Evolutionary conservation across 345 rosid species (phyloP).

Genomic region (Eucalyptus dawsonii): DNA sequence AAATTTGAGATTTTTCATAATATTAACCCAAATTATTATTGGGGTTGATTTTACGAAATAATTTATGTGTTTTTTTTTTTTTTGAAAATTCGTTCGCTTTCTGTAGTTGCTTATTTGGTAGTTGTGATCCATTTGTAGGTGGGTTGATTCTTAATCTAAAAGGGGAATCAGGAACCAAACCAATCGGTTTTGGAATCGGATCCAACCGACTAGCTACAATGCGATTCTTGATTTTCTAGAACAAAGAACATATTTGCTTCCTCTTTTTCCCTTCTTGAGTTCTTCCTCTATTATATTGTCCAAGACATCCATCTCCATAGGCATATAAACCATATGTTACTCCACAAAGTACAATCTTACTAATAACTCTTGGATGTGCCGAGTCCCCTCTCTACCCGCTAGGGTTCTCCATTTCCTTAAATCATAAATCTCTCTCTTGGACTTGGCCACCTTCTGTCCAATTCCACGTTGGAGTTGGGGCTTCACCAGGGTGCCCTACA

Average conservation of each 20-base stretch:
- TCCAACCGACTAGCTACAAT: rapidly evolving
- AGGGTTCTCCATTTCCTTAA: not conserved
- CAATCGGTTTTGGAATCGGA: rapidly evolving
- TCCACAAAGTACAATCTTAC: not conserved
- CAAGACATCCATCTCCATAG: not conserved
- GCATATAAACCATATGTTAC: not conserved
- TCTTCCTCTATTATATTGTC: not conserved
- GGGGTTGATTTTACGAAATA: not conserved
- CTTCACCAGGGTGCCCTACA: not conserved
- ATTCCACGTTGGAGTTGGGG: rapidly evolving
- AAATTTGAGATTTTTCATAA: no score
- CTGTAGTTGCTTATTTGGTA: not conserved
- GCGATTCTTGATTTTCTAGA: rapidly evolving
- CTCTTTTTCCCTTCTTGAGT: not conserved
- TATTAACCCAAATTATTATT: not conserved
- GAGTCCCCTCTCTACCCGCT: not conserved
- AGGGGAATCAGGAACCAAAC: not conserved
- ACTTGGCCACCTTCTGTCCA: not conserved
- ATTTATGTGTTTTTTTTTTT: not conserved
- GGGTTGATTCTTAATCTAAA: not conserved
- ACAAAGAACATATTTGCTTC: not conserved
- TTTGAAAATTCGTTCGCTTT: not conserved
- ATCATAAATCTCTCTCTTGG: not conserved
- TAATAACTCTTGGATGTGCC: not conserved
- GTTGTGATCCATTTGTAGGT: not conserved